Percentiles rank a stretch among this genome's conserved stretches.
Evolutionary conservation across 2,329 filamentous ascomycete species (phyloP).

Genomic region (Stylonectria norvegica): DNA sequence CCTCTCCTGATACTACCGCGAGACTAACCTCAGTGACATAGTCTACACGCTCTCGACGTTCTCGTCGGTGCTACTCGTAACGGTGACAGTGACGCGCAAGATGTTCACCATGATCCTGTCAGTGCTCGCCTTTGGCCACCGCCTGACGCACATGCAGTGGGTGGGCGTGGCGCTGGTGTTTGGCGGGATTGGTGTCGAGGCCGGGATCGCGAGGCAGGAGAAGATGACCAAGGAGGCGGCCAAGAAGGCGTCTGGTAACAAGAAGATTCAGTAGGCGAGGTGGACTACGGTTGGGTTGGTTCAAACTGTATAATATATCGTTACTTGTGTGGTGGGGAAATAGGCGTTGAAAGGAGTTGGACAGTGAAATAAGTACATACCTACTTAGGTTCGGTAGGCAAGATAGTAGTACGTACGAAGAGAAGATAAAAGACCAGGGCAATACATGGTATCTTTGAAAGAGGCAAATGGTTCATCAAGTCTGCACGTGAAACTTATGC

Average conservation of each 20-base stretch:
- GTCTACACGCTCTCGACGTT: constrained; percentile 92
- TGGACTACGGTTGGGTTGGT: too few relatives aligned
- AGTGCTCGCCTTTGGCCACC: constrained; percentile 91
- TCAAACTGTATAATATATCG: too few relatives aligned
- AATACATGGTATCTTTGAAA: too few relatives aligned
- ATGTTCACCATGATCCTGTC: constrained; percentile 99
- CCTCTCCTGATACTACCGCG: background rate
- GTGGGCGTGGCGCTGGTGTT: constrained; percentile 89
- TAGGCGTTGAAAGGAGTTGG: too few relatives aligned
- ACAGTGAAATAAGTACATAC: too few relatives aligned
- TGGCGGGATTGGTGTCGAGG: constrained; percentile 91
- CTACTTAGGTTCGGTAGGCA: too few relatives aligned
- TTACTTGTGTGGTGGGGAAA: too few relatives aligned
- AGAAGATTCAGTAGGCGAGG: constrained; percentile 33
- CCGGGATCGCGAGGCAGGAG: constrained; percentile 72
- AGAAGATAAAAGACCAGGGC: too few relatives aligned
- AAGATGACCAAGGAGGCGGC: constrained; percentile 76
- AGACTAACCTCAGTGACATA: constrained; percentile 30
- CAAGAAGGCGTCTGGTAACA: constrained; percentile 40
- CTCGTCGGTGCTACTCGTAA: constrained; percentile 86
- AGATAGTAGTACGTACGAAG: too few relatives aligned
- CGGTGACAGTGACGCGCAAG: constrained; percentile 94
- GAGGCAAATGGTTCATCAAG: too few relatives aligned
- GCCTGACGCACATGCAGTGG: constrained; percentile 85
- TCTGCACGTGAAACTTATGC: too few relatives aligned